Conservation (phyloP, 73 alveolate species). For the Blepharisma stoltei region DNA sequence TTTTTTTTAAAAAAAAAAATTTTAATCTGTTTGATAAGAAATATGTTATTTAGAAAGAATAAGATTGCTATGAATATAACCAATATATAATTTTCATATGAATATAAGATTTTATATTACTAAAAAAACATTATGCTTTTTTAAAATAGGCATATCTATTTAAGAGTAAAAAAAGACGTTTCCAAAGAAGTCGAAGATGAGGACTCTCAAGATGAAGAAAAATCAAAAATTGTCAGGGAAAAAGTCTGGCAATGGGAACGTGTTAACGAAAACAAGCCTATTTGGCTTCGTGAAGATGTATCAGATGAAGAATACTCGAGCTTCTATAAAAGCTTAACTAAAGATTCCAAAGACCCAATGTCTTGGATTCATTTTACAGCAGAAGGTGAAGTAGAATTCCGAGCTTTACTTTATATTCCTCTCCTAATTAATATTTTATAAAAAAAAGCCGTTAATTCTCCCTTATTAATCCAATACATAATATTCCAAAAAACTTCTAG, state of each 20-base stretch:
- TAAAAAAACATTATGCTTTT: too few species aligned
- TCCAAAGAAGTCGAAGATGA: slow-evolving; percentile 79
- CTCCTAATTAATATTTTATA: too few species aligned
- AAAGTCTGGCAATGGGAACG: slow-evolving; percentile 96
- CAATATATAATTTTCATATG: too few species aligned
- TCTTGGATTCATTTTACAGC: slow-evolving; percentile 96
- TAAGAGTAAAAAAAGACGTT: slow-evolving; percentile 87
- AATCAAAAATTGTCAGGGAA: slow-evolving; percentile 80
- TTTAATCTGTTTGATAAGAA: too few species aligned
- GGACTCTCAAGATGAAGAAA: slow-evolving; percentile 71
- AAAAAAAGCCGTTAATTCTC: too few species aligned
- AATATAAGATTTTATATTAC: too few species aligned
- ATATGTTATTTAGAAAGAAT: too few species aligned
- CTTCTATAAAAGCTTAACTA: slow-evolving; percentile 94
- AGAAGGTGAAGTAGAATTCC: slow-evolving; percentile 98
- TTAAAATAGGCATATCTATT: too few species aligned
- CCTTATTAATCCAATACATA: too few species aligned
- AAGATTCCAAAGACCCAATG: slow-evolving; percentile 96
- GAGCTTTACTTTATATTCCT: slow-evolving; percentile 91
- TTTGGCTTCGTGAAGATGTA: slow-evolving; percentile 98
- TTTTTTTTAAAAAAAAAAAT: too few species aligned
- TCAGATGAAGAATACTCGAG: slow-evolving; percentile 91
- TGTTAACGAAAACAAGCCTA: slow-evolving; percentile 96
- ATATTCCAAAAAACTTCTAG: slow-evolving; percentile 92
- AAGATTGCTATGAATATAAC: too few species aligned